A percentile compares a stretch with the other conserved stretches of the same genome.
Evolutionary conservation across 176 grass and related monocot genomes (phyloP).

Genomic region (Triticum timopheevii): DNA sequence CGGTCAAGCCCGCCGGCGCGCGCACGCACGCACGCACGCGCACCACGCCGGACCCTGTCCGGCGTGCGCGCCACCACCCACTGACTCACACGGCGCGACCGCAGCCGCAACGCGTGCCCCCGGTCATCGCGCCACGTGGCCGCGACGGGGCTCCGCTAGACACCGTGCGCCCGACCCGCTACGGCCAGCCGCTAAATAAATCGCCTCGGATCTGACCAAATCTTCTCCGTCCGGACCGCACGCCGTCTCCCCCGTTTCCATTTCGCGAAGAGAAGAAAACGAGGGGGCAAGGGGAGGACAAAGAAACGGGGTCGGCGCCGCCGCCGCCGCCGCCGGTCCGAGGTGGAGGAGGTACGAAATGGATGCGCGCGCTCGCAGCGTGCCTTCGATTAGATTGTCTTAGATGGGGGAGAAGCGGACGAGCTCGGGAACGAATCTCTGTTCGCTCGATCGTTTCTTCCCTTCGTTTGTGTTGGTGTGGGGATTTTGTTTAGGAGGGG

Average conservation of each 20-base stretch:
- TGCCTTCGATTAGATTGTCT: not conserved
- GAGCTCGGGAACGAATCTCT: not conserved
- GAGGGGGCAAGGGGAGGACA: not conserved
- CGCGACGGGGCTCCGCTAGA: slow-evolving; percentile 1
- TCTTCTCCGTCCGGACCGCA: slow-evolving; percentile 22
- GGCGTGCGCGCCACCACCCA: not conserved
- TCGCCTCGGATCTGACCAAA: slow-evolving; percentile 51
- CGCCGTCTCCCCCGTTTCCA: slow-evolving; percentile 32
- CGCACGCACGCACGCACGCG: too few relatives aligned
- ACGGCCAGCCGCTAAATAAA: slow-evolving; percentile 21
- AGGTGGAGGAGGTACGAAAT: slow-evolving; percentile 26
- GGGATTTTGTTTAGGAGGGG: not conserved
- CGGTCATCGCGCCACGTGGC: slow-evolving; percentile 34
- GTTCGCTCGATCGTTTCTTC: slow-evolving; percentile 14
- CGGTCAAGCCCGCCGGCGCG: not conserved
- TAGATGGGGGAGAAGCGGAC: not conserved
- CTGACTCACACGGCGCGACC: not conserved
- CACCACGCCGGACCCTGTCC: not conserved
- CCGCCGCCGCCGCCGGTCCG: not conserved
- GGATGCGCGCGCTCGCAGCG: not conserved
- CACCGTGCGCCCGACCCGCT: slow-evolving; percentile 25
- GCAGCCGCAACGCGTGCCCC: slow-evolving; percentile 15
- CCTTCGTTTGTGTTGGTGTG: not conserved
- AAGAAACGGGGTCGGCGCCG: not conserved
- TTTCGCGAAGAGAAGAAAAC: slow-evolving; percentile 19